Conservation (phyloP, 2,329 filamentous ascomycete genomes). For the Chaetomium strumarium region DNA sequence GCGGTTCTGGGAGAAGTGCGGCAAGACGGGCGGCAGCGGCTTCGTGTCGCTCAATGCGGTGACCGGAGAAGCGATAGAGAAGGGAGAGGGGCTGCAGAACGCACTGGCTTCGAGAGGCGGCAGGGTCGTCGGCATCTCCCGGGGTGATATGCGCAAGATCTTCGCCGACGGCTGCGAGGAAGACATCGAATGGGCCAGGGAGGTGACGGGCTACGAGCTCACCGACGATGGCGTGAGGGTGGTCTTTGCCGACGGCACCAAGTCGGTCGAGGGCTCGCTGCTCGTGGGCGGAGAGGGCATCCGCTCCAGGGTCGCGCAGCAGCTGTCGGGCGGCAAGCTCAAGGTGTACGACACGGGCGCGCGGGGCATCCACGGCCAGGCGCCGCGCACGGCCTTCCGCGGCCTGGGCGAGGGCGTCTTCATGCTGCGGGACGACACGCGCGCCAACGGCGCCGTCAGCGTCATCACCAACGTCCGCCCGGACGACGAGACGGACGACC, state of each 20-base stretch:
- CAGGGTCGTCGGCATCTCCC: constrained; percentile 55
- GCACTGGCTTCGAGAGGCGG: constrained; percentile 46
- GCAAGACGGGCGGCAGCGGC: constrained; percentile 53
- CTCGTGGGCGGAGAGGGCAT: constrained; percentile 59
- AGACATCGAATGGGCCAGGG: constrained; percentile 48
- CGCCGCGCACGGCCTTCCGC: constrained; percentile 56
- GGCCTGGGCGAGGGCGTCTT: constrained; percentile 59
- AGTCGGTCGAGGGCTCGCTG: constrained; percentile 52
- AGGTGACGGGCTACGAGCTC: constrained; percentile 54
- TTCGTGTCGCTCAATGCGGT: constrained; percentile 46
- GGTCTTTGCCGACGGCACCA: constrained; percentile 54
- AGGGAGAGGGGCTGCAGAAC: constrained; percentile 22
- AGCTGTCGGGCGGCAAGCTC: constrained; percentile 51
- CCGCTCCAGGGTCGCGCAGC: constrained; percentile 53
- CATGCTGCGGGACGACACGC: constrained; percentile 43
- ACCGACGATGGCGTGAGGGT: constrained; percentile 48
- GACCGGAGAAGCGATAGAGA: constrained; percentile 41
- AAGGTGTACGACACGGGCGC: constrained; percentile 60
- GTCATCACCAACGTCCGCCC: constrained; percentile 60
- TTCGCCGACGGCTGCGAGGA: constrained; percentile 53
- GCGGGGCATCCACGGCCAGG: constrained; percentile 59
- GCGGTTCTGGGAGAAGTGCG: constrained; percentile 53
- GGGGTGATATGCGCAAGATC: constrained; percentile 56
- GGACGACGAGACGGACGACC: constrained; percentile 54
- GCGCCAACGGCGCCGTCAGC: constrained; percentile 42